Evolutionary conservation across 345 rosid species (phyloP).

Genomic region (Melaleuca alternifolia): DNA sequence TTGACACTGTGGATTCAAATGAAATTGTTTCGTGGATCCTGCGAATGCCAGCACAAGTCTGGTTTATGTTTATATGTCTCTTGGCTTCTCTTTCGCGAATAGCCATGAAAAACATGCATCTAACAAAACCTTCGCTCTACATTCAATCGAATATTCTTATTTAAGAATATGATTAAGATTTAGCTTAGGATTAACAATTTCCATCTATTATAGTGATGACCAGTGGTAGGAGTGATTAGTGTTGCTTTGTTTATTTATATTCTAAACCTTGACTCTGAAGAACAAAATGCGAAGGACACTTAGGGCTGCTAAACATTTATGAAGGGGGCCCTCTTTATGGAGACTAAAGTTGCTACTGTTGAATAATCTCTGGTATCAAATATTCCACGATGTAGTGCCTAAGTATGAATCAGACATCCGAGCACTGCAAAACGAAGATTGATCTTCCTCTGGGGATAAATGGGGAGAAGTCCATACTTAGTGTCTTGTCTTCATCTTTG

Average conservation of each 20-base stretch:
- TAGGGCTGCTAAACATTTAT: neutral
- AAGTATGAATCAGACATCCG: no score
- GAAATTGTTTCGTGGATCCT: constrained; percentile 60
- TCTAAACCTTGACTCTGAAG: no score
- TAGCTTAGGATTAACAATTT: neutral
- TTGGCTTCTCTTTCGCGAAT: rapidly evolving
- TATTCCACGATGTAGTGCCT: no score
- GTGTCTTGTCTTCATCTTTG: no score
- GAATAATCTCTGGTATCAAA: no score
- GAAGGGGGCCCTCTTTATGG: no score
- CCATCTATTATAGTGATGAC: neutral
- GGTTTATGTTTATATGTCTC: constrained; percentile 15
- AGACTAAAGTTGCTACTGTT: no score
- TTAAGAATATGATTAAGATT: neutral
- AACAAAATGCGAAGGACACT: neutral
- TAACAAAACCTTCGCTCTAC: neutral
- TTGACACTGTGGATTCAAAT: constrained; percentile 27
- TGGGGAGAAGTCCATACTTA: no score
- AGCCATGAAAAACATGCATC: neutral
- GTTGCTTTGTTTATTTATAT: no score
- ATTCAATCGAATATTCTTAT: rapidly evolving
- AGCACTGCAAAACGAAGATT: no score
- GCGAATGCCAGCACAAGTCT: constrained; percentile 62
- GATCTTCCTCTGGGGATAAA: no score
- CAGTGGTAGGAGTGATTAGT: neutral